Base-by-base conservation (phyloP, 371 early-diverging fungal genomes). In the Dinochytrium kinnereticum region DNA sequence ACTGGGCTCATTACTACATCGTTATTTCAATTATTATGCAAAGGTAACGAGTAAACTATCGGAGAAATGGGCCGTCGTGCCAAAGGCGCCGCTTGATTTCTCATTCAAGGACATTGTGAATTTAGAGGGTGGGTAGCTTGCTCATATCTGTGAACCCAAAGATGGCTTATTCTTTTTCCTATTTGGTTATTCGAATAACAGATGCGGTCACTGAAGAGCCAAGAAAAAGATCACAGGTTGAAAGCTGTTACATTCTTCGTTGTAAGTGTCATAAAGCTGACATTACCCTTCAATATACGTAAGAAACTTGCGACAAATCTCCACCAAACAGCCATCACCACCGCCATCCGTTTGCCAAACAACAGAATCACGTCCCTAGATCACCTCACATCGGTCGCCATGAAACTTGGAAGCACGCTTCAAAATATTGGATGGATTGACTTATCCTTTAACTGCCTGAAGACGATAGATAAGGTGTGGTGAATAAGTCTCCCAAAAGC, bases 391-490 rank as follows among this genome's bases (percentile, higher is more conserved):
- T 34, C 68, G 10, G 38, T 55, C 7, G 66, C 70, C 5, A 37
- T 77, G 1, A 26, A 69, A 36, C 51, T 51, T 0, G 59, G 65
- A 5, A 28, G 34, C n/a, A 34, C 39, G 17, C 26, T 51, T 38
- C 51, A 69, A 24, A 55, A 68, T 40, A 77, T 80, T 38, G 68
- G 72, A 15, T 80, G 80, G 77, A 72, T 80, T 21, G 80, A 80
- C 59, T 26, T 80, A 19, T 77, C 78, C 2, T 80, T 80, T 73
- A 80, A 80, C 65, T 57, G 57, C 51, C 71, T 80, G 28, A 74
- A 53, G 30, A 72, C 34, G 39, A 64, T 80, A 17, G 76, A 77
- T 39, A 64, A 64, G 17, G 80, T 79, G n/a, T n/a, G n/a, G n/a
- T n/a, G n/a, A n/a, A 76, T 17, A 44, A 44, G 44, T 19, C 44